A percentile compares a stretch with the other conserved stretches of the same genome.
Conservation (phyloP, 2,329 filamentous ascomycete species). For the Aureobasidium sp. region DNA sequence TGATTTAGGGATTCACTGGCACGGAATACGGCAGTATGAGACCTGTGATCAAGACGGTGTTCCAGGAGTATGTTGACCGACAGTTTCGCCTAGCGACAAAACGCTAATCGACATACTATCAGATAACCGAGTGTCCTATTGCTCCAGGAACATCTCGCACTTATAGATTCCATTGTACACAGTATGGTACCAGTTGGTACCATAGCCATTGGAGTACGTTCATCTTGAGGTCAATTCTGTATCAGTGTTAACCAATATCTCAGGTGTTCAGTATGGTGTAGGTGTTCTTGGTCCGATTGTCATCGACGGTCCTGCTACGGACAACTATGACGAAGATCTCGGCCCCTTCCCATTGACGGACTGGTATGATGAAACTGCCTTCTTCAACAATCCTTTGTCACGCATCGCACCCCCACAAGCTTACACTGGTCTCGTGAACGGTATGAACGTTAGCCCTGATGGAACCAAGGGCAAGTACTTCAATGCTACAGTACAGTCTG, state of each 20-base stretch:
- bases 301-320: conserved; percentile 30
- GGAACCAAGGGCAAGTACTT: conserved; percentile 19
- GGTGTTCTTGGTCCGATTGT: conserved; percentile 31
- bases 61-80: conserved; percentile 23
- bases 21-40: conserved; percentile 50
- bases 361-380: conserved; percentile 13
- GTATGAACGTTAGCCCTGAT: conserved; percentile 21
- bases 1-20: conserved; percentile 41
- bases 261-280: conserved; percentile 20
- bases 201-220: conserved; percentile 18
- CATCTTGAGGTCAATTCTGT: conserved; percentile 20
- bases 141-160: conserved; percentile 44
- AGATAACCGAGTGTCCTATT: conserved; percentile 49
- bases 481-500: conserved; percentile 24
- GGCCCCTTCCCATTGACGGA: conserved; percentile 18
- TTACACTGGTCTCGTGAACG: conserved; percentile 27
- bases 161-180: conserved; percentile 27
- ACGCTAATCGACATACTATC: background rate
- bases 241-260: background rate
- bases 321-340: conserved; percentile 31
- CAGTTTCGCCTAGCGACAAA: no score
- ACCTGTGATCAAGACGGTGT: conserved; percentile 52
- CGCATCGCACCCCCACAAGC: conserved; percentile 23
- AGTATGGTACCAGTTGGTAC: conserved; percentile 29
- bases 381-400: background rate